phyloP scores from a whole-genome alignment of 805 yeast species.

The Teunomyces aglyptinius region DNA sequence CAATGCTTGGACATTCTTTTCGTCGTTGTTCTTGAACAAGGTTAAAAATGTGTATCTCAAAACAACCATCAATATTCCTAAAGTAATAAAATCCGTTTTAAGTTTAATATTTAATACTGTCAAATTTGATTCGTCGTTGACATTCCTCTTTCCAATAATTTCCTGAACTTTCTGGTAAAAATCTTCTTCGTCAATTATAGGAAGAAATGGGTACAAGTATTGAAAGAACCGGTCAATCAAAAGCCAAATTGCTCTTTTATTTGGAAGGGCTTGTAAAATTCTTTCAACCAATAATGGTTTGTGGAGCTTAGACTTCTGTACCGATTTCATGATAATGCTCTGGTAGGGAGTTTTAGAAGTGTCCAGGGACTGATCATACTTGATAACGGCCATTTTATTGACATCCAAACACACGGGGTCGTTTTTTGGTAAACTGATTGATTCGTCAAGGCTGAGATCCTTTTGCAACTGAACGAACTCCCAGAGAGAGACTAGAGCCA shows the following conservation, averaged over 20 bases:
- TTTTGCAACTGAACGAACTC: slow-evolving; percentile 5
- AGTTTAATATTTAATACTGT: slow-evolving; percentile 27
- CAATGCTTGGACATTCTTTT: slow-evolving; percentile 7
- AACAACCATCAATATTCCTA: slow-evolving; percentile 33
- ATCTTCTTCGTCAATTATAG: slow-evolving; percentile 31
- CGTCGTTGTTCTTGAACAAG: slow-evolving; percentile 20
- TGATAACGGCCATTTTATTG: slow-evolving; percentile 7
- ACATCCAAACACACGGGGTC: slow-evolving; percentile 4
- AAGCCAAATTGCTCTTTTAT: slow-evolving; percentile 20
- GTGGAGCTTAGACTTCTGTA: slow-evolving; percentile 2
- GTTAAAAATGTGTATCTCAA: slow-evolving; percentile 34
- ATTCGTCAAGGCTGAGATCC: slow-evolving; percentile 4
- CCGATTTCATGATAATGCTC: slow-evolving; percentile 8
- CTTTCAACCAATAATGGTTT: slow-evolving; percentile 6
- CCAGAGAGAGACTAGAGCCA: slow-evolving; percentile 3
- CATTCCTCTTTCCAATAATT: slow-evolving; percentile 14
- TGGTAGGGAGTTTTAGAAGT: slow-evolving; percentile 1
- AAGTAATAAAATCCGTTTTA: slow-evolving; percentile 27
- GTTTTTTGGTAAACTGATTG: slow-evolving; percentile 1
- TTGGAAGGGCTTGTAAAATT: slow-evolving; percentile 31
- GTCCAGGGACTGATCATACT: neutral
- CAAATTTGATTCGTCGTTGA: slow-evolving; percentile 17
- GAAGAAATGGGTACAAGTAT: slow-evolving; percentile 39
- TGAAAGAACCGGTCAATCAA: slow-evolving; percentile 35
- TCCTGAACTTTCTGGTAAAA: slow-evolving; percentile 19